These are phyloP conservation scores for Rubia occidens DNA, from an alignment of 305 asterid species.

Conservation along the genomic window DNA sequence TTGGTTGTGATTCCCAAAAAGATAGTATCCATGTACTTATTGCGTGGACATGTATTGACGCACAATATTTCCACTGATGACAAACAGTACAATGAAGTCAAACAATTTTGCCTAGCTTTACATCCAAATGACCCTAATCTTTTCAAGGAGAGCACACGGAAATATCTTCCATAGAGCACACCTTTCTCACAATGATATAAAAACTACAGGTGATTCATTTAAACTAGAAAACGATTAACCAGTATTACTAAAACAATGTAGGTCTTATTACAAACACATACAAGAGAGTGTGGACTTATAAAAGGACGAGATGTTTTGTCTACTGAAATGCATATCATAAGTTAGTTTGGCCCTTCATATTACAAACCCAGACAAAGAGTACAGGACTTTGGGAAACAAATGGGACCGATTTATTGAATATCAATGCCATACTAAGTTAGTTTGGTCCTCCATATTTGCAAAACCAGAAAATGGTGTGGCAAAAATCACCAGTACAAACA, in stretches of 20 bases:
- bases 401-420: neutral
- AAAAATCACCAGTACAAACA: neutral
- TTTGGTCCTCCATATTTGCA: neutral
- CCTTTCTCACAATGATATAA: neutral
- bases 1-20: neutral
- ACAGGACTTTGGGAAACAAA: neutral
- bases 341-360: neutral
- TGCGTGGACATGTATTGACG: neutral
- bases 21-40: too few species aligned
- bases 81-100: neutral
- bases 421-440: neutral
- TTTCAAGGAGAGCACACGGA: neutral
- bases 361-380: neutral
- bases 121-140: neutral
- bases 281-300: neutral
- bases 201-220: neutral
- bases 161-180: neutral
- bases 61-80: neutral
- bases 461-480: neutral
- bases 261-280: neutral
- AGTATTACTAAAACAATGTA: neutral
- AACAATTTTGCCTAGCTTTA: neutral
- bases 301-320: neutral
- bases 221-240: neutral
- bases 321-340: neutral